phyloP scores from a whole-genome alignment of 192 early-diverging fungal species.

The Mortierella hygrophila region DNA sequence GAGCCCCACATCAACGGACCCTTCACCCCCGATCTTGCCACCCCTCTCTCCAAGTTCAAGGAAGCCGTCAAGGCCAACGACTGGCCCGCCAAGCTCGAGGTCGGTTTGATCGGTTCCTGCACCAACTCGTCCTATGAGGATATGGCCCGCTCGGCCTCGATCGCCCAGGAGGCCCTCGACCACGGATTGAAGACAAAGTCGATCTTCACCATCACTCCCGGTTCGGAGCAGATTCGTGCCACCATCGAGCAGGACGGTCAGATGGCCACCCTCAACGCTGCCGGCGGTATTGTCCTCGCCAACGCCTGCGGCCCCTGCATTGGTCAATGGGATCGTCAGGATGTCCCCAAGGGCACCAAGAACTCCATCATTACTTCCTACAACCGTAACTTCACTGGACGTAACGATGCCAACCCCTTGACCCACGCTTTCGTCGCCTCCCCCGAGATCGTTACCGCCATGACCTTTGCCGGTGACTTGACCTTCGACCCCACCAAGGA shows the following conservation, averaged over 20 bases:
- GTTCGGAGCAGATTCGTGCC: conserved; percentile 97
- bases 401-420: conserved; percentile 98
- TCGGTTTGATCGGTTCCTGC: conserved; percentile 96
- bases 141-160: conserved; percentile 91
- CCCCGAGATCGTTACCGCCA: conserved; percentile 95
- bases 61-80: conserved; percentile 85
- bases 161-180: conserved; percentile 86
- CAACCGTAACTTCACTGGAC: conserved; percentile 99
- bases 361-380: conserved; percentile 99
- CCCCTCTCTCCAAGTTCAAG: conserved; percentile 94
- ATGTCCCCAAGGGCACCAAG: conserved; percentile 95
- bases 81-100: conserved; percentile 91
- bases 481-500: conserved; percentile 96
- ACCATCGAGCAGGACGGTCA: conserved; percentile 95
- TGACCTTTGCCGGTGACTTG: conserved; percentile 94
- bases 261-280: conserved; percentile 78
- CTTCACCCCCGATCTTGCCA: conserved; percentile 94
- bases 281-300: conserved; percentile 91
- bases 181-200: conserved; percentile 87
- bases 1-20: conserved; percentile 99
- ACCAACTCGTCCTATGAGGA: conserved; percentile 99
- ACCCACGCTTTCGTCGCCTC: conserved; percentile 97
- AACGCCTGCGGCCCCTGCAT: conserved; percentile 99
- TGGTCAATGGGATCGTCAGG: conserved; percentile 98
- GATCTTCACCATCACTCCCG: conserved; percentile 93